Conservation (phyloP, 1,284 basidiomycete genomes). For the Coniophora puteana region DNA sequence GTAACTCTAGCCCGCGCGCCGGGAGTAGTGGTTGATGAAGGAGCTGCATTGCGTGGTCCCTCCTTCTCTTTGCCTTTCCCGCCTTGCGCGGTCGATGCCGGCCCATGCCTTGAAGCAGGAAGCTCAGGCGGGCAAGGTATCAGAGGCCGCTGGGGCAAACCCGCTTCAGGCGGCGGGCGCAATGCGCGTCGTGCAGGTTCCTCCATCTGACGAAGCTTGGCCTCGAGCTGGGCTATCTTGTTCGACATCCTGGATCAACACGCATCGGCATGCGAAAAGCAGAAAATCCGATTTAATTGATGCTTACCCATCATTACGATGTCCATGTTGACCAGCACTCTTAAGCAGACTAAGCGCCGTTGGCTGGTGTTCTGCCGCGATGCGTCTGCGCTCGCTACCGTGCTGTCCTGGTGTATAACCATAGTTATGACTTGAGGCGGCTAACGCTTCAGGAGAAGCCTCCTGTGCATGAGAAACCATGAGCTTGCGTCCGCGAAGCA, state of each 20-base stretch:
- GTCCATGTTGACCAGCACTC: conserved; percentile 52
- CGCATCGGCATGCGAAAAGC: conserved; percentile 6
- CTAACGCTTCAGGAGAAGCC: conserved; percentile 50
- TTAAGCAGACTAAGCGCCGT: conserved; percentile 90
- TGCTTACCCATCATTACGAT: conserved; percentile 54
- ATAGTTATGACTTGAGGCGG: conserved; percentile 19
- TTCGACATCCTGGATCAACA: conserved; percentile 59
- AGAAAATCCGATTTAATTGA: conserved; percentile 1
- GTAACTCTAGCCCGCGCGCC: too few relatives aligned
- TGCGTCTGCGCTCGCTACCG: conserved; percentile 22
- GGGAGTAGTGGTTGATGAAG: too few relatives aligned
- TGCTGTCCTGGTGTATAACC: conserved; percentile 36
- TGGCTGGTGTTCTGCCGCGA: conserved; percentile 64
- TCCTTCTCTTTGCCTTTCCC: too few relatives aligned
- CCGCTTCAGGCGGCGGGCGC: background rate
- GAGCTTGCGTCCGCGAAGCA: conserved; percentile 82
- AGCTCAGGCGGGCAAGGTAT: too few relatives aligned
- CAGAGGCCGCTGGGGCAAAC: background rate
- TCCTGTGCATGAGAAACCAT: conserved; percentile 89
- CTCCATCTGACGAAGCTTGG: conserved; percentile 84
- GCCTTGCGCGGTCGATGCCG: too few relatives aligned
- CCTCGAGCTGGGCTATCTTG: conserved; percentile 95
- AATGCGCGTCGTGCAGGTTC: conserved; percentile 20
- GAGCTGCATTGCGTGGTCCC: too few relatives aligned
- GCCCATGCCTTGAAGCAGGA: too few relatives aligned